These are phyloP conservation scores for Parafenestella ontariensis DNA, from an alignment of 2,329 filamentous ascomycete genomes.

Conservation along the genomic window DNA sequence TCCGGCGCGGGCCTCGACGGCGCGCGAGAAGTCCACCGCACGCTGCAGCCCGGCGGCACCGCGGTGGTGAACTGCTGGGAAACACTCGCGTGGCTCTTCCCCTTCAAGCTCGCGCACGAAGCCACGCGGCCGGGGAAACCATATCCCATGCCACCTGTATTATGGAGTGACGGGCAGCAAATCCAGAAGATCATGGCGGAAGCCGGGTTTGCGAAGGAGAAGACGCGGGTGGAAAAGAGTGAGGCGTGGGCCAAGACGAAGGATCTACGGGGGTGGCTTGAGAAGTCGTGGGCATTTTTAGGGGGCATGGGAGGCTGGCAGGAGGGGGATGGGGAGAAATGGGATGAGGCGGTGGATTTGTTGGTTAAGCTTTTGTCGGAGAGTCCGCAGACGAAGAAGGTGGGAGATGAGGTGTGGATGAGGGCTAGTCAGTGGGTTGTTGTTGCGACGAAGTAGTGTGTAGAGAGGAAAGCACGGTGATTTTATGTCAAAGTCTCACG, in stretches of 20 bases:
- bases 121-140: constrained; percentile 24
- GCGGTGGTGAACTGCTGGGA: constrained; percentile 50
- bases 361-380: constrained; percentile 26
- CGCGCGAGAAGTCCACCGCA: constrained; percentile 49
- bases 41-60: constrained; percentile 46
- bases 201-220: constrained; percentile 33
- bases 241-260: constrained; percentile 32
- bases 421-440: constrained; percentile 41
- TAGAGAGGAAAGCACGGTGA: not conserved
- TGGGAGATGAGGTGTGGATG: constrained; percentile 34
- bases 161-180: constrained; percentile 38
- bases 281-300: constrained; percentile 41
- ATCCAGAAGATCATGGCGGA: constrained; percentile 36
- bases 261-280: constrained; percentile 32
- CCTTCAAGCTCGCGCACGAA: constrained; percentile 27
- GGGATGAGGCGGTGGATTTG: constrained; percentile 38
- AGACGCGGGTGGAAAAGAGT: constrained; percentile 28
- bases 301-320: constrained; percentile 34
- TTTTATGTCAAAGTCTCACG: too few species aligned
- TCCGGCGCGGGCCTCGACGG: constrained; percentile 39
- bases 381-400: constrained; percentile 25
- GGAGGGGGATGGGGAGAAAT: constrained; percentile 33
- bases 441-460: constrained; percentile 28
- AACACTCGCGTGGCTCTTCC: constrained; percentile 32
- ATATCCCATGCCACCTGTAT: constrained; percentile 24